A percentile compares a stretch with the other conserved stretches of the same genome.
Evolutionary conservation across 164 flowering plant genomes (phyloP).

Genomic region (Magnolia kwangsiensis): DNA sequence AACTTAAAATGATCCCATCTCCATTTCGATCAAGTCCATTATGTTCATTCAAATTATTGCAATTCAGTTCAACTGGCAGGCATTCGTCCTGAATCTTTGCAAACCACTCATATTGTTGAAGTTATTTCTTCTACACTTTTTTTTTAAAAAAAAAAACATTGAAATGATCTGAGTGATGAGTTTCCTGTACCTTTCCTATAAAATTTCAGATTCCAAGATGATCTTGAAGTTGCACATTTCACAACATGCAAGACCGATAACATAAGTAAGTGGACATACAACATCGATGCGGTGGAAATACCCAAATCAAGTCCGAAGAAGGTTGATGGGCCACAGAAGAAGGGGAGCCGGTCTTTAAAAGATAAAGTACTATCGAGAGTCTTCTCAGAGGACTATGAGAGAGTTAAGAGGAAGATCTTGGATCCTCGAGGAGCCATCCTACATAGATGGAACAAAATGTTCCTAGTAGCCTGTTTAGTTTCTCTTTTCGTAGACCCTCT

Average conservation of each 20-base stretch:
- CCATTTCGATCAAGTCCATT: not conserved
- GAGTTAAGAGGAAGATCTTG: slow-evolving; percentile 54
- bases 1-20: too few species aligned
- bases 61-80: not conserved
- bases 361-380: slow-evolving; percentile 79
- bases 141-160: not conserved
- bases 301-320: slow-evolving; percentile 30
- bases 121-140: not conserved
- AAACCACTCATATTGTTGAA: not conserved
- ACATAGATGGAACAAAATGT: slow-evolving; percentile 77
- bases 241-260: slow-evolving; percentile 30
- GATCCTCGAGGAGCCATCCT: slow-evolving; percentile 74
- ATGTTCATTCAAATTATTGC: not conserved
- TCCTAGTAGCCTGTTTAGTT: slow-evolving; percentile 68
- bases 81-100: not conserved
- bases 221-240: slow-evolving; percentile 34
- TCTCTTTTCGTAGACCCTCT: slow-evolving; percentile 90
- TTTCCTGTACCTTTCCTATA: not conserved
- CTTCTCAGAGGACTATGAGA: slow-evolving; percentile 84
- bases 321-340: slow-evolving; percentile 15
- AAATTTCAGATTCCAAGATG: slow-evolving; percentile 53
- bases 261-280: slow-evolving; percentile 38
- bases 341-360: slow-evolving; percentile 44
- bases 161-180: not conserved
- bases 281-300: slow-evolving; percentile 41